Percentiles rank a stretch among this genome's conserved stretches.
Conservation (phyloP, 2,329 filamentous ascomycete genomes). For the Dactylonectria estremocensis region DNA sequence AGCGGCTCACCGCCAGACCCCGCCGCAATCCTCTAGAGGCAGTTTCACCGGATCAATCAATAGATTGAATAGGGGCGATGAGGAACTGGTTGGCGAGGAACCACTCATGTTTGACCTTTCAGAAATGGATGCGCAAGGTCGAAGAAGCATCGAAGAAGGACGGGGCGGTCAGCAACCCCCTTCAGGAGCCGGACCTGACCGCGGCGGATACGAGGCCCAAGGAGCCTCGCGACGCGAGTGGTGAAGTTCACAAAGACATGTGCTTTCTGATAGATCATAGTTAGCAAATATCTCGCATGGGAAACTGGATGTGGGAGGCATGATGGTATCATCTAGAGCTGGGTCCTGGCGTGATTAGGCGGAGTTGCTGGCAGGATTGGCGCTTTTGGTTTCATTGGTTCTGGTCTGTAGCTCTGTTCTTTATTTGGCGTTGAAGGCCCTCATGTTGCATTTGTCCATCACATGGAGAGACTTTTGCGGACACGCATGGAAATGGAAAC, state of each 20-base stretch:
- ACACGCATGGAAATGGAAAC: constrained; percentile 15
- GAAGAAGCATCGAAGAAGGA: constrained; percentile 72
- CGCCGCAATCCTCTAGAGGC: constrained; percentile 62
- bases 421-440: constrained; percentile 23
- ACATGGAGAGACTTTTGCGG: constrained; percentile 10
- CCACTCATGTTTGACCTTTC: constrained; percentile 81
- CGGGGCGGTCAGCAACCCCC: constrained; percentile 56
- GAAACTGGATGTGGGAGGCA: constrained; percentile 5
- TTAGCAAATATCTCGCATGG: neutral
- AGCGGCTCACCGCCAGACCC: constrained; percentile 57
- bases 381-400: constrained; percentile 25
- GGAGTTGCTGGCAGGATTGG: constrained; percentile 30
- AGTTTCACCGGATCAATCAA: constrained; percentile 61
- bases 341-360: constrained; percentile 11
- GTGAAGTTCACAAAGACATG: constrained; percentile 41
- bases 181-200: constrained; percentile 52
- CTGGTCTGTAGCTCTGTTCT: constrained; percentile 11
- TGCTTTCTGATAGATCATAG: constrained; percentile 11
- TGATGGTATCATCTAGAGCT: constrained; percentile 29
- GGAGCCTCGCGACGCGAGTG: constrained; percentile 57
- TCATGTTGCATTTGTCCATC: constrained; percentile 24
- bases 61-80: constrained; percentile 59
- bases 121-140: constrained; percentile 74
- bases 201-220: constrained; percentile 58
- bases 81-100: constrained; percentile 74